Evolutionary conservation across 345 rosid species (phyloP), one percentile per base, ranked within the genome.

Genomic region (Salix brachista): DNA sequence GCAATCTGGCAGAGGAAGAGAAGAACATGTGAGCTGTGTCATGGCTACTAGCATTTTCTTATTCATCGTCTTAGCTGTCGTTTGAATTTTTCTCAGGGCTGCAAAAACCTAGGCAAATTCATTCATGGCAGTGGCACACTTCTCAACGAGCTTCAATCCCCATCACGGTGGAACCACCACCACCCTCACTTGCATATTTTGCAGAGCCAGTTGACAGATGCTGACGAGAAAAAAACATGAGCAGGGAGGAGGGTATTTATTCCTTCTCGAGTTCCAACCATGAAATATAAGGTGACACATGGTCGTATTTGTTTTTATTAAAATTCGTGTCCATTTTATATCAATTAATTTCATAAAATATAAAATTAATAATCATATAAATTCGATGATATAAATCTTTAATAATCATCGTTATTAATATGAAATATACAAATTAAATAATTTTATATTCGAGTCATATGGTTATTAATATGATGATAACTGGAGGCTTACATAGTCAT

Each of bases 71-170:
- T 50, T 48, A 50, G 74, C 70, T 69, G 70, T 81, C 56, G 56
- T 16, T 23, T 34, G 28, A 25, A 16, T 32, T 21, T 46, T 16
- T 30, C 8, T 61, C 58, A 52, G 60, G 65, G 79, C 77, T 64
- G 56, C 80, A 81, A 76, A 28, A 76, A 64, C 72, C 83, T 79
- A 84, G 80, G 80, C 79, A 68, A 1, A 10, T 36, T 9, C 28
- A 26, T 12, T 18, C 28, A 4, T 28, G 68, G 6, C 36, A 60
- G 26, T 34, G 82, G 75, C 84, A 81, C 86, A 9, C 82, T 69
- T 70, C 52, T 73, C 78, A 39, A 80, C 58, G 66, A 62, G 72
- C 82, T 74, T 75, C 72, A 69, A 74, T 79, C 79, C 79, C 81
- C 78, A 28, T 72, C 81, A 69, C 26, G 39, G 65, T 42, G 39